Evolutionary conservation across 495 filamentous ascomycete species (phyloP), one percentile per base, ranked within the genome.

Genomic region (Mytilinidion resinicola): DNA sequence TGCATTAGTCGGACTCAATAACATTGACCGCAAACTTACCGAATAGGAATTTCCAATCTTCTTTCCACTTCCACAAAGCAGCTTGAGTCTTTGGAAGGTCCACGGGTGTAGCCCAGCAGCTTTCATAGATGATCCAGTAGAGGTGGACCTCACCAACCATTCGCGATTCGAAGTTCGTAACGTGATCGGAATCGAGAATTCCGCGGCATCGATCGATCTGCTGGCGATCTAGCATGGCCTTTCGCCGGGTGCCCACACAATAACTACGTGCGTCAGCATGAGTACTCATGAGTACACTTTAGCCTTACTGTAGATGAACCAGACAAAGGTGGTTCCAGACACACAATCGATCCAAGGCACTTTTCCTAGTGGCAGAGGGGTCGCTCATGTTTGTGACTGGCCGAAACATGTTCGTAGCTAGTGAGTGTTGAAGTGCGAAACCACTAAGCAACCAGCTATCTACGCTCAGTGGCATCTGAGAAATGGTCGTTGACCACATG

Each of bases 401-500:
- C 9, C 54, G 56, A 51, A 78, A 78, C 5, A 75, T 33, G 7
- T 71, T 67, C 52, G 73, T 77, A 0, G 73, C 70, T 25, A 72
- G 65, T 33, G 58, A 64, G 53, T 78, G 76, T 50, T 78, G 76
- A 7, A 78, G 56, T 2, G 74, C 74, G 63, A 74, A 76, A 7
- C 76, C 74, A 56, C 71, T 76, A 1, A 78, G 59, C 15, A 78
- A 67, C 76, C 75, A 76, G 49, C 73, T 78, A 58, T 77, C 76
- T 20, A 77, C 72, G 37, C 76, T 74, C 51, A 78, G 63, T 0
- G 74, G 75, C 12, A 76, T 69, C 55, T 77, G 73, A 0, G 72
- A 75, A 1, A 78, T 74, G 2, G 76, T 78, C 6, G 75, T 78
- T 10, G 75, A 77, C 76, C 76, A 78, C 65, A 77, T 62, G 51